Conservation (phyloP, 441 rosid species). For the Euphorbia corollata region DNA sequence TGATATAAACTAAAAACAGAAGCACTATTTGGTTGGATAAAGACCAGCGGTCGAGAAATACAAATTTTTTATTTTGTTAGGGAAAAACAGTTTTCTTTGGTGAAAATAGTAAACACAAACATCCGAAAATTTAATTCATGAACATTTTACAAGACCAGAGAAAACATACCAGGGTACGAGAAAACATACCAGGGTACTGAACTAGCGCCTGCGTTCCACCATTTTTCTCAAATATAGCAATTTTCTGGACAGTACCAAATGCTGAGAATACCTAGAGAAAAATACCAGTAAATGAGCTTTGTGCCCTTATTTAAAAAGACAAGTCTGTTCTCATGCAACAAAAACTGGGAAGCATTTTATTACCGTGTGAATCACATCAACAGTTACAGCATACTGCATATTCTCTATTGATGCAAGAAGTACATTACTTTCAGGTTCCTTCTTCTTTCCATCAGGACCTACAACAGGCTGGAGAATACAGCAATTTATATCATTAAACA, state of each 20-base stretch:
- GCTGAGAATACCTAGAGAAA: conserved; percentile 71
- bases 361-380: conserved; percentile 85
- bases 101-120: too few species aligned
- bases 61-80: not conserved
- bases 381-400: conserved; percentile 98
- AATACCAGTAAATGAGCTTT: conserved; percentile 15
- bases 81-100: too few species aligned
- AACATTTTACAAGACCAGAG: conserved; percentile 12
- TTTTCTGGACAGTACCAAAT: conserved; percentile 89
- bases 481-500: conserved; percentile 22
- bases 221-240: conserved; percentile 93
- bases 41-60: not conserved
- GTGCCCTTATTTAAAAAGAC: conserved; percentile 6
- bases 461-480: conserved; percentile 50
- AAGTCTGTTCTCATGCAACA: conserved; percentile 2
- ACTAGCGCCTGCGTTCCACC: conserved; percentile 93
- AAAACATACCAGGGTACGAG: conserved; percentile 57
- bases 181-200: conserved; percentile 73
- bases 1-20: not conserved
- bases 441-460: conserved; percentile 90
- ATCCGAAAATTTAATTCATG: conserved; percentile 7
- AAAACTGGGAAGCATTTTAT: conserved; percentile 24
- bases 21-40: not conserved
- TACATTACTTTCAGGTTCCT: conserved; percentile 86
- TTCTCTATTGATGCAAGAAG: conserved; percentile 93